Evolutionary conservation across 345 rosid genomes (phyloP).

Genomic region (Citrus mangshanensis): DNA sequence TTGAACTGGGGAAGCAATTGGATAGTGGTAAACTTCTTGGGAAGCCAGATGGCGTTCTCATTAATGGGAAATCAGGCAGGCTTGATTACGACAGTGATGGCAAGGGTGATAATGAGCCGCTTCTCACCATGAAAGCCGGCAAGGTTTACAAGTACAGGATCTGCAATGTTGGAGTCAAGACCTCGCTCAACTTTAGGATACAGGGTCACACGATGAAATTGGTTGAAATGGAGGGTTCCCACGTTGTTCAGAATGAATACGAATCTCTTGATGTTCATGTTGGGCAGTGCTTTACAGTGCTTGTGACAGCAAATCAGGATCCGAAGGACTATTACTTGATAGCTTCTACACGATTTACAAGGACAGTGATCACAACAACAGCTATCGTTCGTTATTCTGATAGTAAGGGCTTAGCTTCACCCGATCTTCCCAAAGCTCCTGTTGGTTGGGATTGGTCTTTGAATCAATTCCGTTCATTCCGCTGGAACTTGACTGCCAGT

Average conservation of each 20-base stretch:
- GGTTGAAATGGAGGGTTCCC: constrained; percentile 79
- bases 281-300: constrained; percentile 61
- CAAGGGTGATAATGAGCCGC: constrained; percentile 27
- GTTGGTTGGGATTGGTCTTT: constrained; percentile 79
- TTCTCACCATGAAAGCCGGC: constrained; percentile 65
- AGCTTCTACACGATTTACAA: constrained; percentile 62
- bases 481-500: constrained; percentile 74
- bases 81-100: background rate
- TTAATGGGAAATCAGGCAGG: constrained; percentile 55
- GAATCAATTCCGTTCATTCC: constrained; percentile 68
- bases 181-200: constrained; percentile 60
- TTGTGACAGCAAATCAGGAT: constrained; percentile 54
- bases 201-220: constrained; percentile 72
- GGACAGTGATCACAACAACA: constrained; percentile 27
- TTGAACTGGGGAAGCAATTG: constrained; percentile 37
- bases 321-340: constrained; percentile 58
- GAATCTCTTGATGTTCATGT: constrained; percentile 69
- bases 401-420: constrained; percentile 36
- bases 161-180: constrained; percentile 59
- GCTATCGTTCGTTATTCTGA: constrained; percentile 49
- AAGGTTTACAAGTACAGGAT: constrained; percentile 63
- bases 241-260: constrained; percentile 55
- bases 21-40: constrained; percentile 57
- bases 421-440: constrained; percentile 44
- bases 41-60: constrained; percentile 53